phyloP scores from a whole-genome alignment of 768 basidiomycete species.

The Suillus subalutaceus region DNA sequence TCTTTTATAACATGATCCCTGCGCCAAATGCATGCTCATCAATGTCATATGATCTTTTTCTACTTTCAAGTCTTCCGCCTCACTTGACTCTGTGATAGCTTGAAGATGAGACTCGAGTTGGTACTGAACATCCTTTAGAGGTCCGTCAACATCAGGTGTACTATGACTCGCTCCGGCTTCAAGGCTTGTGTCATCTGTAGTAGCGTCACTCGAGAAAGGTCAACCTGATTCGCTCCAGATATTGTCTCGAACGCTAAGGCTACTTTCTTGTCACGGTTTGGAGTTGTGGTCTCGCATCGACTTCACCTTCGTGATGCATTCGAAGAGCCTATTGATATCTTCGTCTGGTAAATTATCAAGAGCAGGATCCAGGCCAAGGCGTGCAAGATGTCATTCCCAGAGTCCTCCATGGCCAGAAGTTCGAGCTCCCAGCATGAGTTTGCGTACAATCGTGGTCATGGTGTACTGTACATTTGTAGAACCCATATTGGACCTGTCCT shows the following conservation, averaged over 20 bases:
- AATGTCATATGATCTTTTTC: slow-evolving; percentile 96
- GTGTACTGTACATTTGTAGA: no score
- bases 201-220: slow-evolving; percentile 73
- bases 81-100: slow-evolving; percentile 64
- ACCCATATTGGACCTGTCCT: no score
- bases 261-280: slow-evolving; percentile 87
- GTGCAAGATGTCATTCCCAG: no score
- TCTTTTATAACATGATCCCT: no score
- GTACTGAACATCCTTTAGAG: slow-evolving; percentile 70
- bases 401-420: no score
- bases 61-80: slow-evolving; percentile 84
- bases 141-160: slow-evolving; percentile 68
- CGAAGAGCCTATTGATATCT: slow-evolving; percentile 90
- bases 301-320: slow-evolving; percentile 93
- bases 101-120: slow-evolving; percentile 72
- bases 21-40: no score
- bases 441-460: no score
- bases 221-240: slow-evolving; percentile 89
- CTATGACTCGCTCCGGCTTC: slow-evolving; percentile 60
- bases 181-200: slow-evolving; percentile 88
- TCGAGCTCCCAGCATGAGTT: no score
- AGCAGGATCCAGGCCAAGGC: slow-evolving; percentile 84
- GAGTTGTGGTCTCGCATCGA: slow-evolving; percentile 80
- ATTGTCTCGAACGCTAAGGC: slow-evolving; percentile 83
- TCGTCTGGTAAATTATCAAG: slow-evolving; percentile 93